Conservation (phyloP, 176 grass and related monocot genomes). For the Thalia dealbata region DNA sequence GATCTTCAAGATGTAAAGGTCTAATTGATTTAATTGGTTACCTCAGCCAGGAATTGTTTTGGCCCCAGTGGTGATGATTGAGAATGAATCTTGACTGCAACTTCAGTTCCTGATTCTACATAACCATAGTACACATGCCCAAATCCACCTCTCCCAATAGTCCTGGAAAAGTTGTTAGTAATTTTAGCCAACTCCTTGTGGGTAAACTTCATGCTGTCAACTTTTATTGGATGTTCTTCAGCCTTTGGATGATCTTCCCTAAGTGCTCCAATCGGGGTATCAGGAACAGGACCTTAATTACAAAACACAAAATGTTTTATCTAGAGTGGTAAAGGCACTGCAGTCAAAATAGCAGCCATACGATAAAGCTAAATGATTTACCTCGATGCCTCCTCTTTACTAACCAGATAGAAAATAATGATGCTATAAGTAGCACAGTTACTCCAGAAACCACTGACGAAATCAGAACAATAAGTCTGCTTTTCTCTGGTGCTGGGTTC, state of each 20-base stretch:
- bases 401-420: neutral
- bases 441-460: neutral
- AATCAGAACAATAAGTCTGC: constrained; percentile 4
- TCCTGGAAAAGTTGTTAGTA: neutral
- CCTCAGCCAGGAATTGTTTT: constrained; percentile 7
- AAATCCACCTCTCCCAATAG: constrained; percentile 7
- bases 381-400: neutral
- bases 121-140: neutral
- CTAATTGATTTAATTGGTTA: neutral
- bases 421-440: neutral
- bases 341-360: no score
- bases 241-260: neutral
- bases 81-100: constrained; percentile 4
- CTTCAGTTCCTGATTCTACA: neutral
- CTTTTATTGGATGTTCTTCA: constrained; percentile 17
- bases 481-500: neutral
- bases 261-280: neutral
- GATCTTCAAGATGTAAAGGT: neutral
- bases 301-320: neutral
- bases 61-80: neutral
- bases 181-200: neutral
- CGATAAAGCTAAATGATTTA: neutral
- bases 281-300: neutral
- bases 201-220: neutral
- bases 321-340: no score